Conservation (phyloP, 306 rosid genomes). For the Astragalus membranaceus region DNA sequence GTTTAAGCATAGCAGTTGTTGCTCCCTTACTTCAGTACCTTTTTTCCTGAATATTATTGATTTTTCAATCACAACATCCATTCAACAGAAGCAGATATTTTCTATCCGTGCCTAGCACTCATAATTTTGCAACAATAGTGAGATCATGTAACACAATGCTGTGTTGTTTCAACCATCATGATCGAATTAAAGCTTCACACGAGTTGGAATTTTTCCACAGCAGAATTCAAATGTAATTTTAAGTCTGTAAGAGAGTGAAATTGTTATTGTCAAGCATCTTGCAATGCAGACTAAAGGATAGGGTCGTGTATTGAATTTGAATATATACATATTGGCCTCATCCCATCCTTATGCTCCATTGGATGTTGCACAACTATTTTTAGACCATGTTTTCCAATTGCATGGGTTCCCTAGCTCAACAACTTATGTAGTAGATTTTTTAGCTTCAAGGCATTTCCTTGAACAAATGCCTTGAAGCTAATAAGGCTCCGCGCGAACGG, state of each 20-base stretch:
- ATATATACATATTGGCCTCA: background rate
- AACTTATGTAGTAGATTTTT: too few relatives aligned
- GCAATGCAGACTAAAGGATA: background rate
- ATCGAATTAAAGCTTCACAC: background rate
- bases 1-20: conserved; percentile 82
- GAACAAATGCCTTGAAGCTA: too few relatives aligned
- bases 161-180: background rate
- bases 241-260: background rate
- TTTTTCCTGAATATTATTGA: conserved; percentile 45
- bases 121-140: background rate
- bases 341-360: too few relatives aligned
- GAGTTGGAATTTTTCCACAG: background rate
- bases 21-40: conserved; percentile 73
- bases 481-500: too few relatives aligned
- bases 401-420: too few relatives aligned
- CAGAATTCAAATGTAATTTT: background rate
- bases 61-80: background rate
- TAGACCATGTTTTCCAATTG: too few relatives aligned
- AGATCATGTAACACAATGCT: background rate
- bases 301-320: background rate
- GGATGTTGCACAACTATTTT: too few relatives aligned
- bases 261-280: background rate
- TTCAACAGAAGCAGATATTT: conserved; percentile 13
- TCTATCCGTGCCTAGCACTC: background rate
- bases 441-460: background rate